phyloP scores from a whole-genome alignment of 1,139 yeast species.

The Suhomyces anneliseae region DNA sequence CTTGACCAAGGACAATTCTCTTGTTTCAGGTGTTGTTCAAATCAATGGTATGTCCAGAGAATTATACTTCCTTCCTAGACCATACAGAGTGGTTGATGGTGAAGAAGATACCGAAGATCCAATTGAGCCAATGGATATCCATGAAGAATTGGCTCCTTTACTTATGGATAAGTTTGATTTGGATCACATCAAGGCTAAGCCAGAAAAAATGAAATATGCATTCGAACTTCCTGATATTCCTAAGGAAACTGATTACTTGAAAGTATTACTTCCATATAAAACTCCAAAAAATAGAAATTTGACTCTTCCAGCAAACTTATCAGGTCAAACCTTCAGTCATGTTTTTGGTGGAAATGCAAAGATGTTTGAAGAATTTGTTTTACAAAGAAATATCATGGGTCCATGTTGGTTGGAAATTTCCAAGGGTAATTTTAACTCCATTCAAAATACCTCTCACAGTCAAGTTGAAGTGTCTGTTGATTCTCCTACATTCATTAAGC shows the following conservation, averaged over 20 bases:
- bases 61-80: constrained; percentile 75
- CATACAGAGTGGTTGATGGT: constrained; percentile 27
- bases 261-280: constrained; percentile 71
- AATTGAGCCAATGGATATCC: constrained; percentile 63
- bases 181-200: constrained; percentile 63
- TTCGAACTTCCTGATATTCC: constrained; percentile 85
- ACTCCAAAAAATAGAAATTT: constrained; percentile 52
- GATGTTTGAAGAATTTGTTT: constrained; percentile 82
- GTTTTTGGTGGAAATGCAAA: constrained; percentile 79
- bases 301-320: constrained; percentile 59
- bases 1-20: constrained; percentile 54
- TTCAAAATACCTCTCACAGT: constrained; percentile 78
- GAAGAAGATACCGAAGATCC: constrained; percentile 29
- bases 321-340: constrained; percentile 74
- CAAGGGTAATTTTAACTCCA: constrained; percentile 58
- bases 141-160: constrained; percentile 70
- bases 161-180: constrained; percentile 65
- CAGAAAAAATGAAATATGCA: constrained; percentile 77
- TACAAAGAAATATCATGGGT: constrained; percentile 87
- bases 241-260: constrained; percentile 74
- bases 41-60: constrained; percentile 71
- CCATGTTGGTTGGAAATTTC: constrained; percentile 92
- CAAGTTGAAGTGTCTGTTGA: constrained; percentile 66
- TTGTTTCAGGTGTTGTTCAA: constrained; percentile 78
- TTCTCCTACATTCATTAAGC: constrained; percentile 50